Base-by-base conservation (phyloP, 148 eudicot species). In the Vaccinium macrocarpon region DNA sequence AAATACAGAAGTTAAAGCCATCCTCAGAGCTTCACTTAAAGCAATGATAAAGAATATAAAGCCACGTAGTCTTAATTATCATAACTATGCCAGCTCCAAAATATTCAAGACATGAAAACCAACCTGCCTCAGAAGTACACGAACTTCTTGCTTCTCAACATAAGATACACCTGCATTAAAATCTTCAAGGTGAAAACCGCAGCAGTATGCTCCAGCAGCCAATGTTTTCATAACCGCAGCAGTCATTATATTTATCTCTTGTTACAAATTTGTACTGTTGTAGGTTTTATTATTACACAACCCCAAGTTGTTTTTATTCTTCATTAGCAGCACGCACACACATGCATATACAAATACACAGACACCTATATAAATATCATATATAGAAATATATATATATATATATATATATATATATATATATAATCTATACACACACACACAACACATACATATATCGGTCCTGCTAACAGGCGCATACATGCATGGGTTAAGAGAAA, bases 101-200 rank as follows among this genome's bases (percentile, higher is more conserved):
- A 35, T 59, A 80, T 23, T 46, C 51, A 57, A 49, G 50, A 78
- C 15, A 11, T 46, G 35, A 18, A 57, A 42, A 90, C 98, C 50
- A 86, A 94, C 98, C 95, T 94, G 90, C 91, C 98, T 92, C 84
- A 94, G 82, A 23, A 91, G 95, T 48, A 89, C 75, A 35, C 98
- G 92, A 59, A 94, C 98, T 91, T 94, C 98, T 85, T 94, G 89
- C 90, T 94, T 94, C 89, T 94, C 98, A 57, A 84, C 89, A 90
- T 94, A 94, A 85, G 94, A 89, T 64, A 94, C 83, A 61, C 98
- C 98, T 94, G 86, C 75, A 85, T 42, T 74, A 27, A 80, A 76
- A 76, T 52, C 76, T 21, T 52, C 55, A 85, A 76, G 56, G 70
- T 70, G 35, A 7, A 27, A 81, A n/a, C 76, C n/a, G 2, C 55